Base-by-base conservation (phyloP, 306 rosid species). In the Rubus parviflorus region DNA sequence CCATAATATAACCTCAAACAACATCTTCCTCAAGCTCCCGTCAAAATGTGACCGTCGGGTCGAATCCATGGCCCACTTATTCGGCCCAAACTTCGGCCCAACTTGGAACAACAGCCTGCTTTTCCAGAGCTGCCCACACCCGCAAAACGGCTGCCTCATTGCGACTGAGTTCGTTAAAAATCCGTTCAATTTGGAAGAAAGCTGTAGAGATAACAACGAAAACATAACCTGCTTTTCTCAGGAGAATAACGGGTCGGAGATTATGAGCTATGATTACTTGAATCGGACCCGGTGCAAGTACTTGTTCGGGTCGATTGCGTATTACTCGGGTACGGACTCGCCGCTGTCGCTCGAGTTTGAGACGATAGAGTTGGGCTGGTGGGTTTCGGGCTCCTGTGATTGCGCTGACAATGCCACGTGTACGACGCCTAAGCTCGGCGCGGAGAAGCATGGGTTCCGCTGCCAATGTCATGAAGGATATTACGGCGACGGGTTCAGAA, bases 311-410 rank as follows among this genome's bases (percentile, higher is more conserved):
- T 84, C 97, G 9, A 41, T 89, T 60, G 74, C 85, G 47, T 41
- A 86, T 83, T 74, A 72, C 11, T 81, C 78, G 16, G 77, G 52
- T n/a, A 20, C 58, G 37, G 79, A 77, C 43, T 63, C 85, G 38
- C 37, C 63, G 20, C 51, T 79, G 62, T 76, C 80, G 64, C 81
- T 92, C 25, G 83, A 85, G 83, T 76, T 90, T 61, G 86, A 85
- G 83, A 82, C 57, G 72, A 45, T 95, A 23, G 91, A 95, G 72
- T 80, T 95, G 77, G 88, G 68, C 8, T 95, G 98, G 98, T 95
- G 98, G 98, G 75, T 92, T 75, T 12, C 11, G 5, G 88, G 90
- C 2, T 25, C 3, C 9, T 73, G 74, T 40, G 0, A 0, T 0
- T 95, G 99, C 70, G 48, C 82, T 53, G 0, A 0, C 0, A 73